Evolutionary conservation across 768 basidiomycete genomes (phyloP).

Genomic region (Termitomyces sp.): DNA sequence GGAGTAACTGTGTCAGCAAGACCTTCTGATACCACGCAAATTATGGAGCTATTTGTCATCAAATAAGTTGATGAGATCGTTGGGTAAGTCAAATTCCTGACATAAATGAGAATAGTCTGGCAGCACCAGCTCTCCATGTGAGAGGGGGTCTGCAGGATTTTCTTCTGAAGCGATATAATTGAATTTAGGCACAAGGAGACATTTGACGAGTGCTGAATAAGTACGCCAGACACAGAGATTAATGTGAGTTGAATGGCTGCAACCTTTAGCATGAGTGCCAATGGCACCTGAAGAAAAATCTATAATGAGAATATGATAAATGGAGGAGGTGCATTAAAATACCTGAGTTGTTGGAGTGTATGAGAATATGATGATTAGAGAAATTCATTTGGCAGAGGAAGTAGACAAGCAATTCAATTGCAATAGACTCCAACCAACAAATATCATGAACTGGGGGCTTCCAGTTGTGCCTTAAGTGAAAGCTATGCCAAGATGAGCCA

Average conservation of each 20-base stretch:
- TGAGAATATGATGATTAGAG: constrained; percentile 11
- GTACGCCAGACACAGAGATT: constrained; percentile 9
- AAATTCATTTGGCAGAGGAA: neutral
- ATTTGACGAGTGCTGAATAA: constrained; percentile 10
- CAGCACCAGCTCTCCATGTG: neutral
- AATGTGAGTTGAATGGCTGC: constrained; percentile 17
- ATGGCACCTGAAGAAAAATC: too few relatives aligned
- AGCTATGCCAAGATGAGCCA: too few relatives aligned
- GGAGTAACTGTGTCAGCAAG: neutral
- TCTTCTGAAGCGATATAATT: constrained; percentile 10
- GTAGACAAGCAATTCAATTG: neutral
- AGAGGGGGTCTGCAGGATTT: constrained; percentile 20
- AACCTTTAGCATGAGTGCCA: constrained; percentile 19
- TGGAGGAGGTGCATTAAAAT: too few relatives aligned
- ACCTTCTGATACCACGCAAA: too few relatives aligned
- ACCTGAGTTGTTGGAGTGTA: constrained; percentile 24
- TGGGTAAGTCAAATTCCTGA: neutral
- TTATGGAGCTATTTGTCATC: neutral
- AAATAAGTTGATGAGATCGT: neutral
- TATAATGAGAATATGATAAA: too few relatives aligned
- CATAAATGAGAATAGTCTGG: neutral
- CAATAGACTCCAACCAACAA: neutral
- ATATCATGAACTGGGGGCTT: neutral
- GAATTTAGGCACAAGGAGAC: neutral
- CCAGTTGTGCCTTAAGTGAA: neutral